Evolutionary conservation across 202 grass and related monocot genomes (phyloP), one percentile per base, ranked within the genome.

Genomic region (Musa balbisiana): DNA sequence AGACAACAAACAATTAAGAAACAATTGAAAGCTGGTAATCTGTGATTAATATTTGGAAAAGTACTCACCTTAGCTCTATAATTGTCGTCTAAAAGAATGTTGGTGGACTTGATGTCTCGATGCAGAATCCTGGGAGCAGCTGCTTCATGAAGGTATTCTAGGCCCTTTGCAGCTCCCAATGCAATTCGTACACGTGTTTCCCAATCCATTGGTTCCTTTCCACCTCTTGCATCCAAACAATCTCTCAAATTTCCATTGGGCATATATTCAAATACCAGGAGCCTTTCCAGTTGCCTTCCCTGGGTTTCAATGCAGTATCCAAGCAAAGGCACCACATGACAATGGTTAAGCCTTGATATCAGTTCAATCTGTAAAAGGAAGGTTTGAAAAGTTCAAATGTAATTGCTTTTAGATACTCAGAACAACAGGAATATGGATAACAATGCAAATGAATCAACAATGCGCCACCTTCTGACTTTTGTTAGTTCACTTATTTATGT

Each of bases 81-180:
- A 81, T 79, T 80, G 67, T 86, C 88, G 11, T 98, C 94, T 59
- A 98, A 82, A 21, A 98, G 88, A 81, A 98, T 98, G 87, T 98
- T 98, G 67, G 87, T 92, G 19, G 91, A 93, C 83, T 98, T 98
- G 87, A 98, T 92, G 84, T 98, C 94, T 0, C 94, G 86, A 72
- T 98, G 94, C 72, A 98, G 77, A 87, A 98, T 94, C 56, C 91
- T 86, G 0, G 94, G 88, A 26, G 95, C 95, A 0, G 95, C 95
- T 9, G 95, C 95, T 85, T 98, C 95, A 53, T 98, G 95, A 25
- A 94, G 85, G 85, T 98, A 98, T 80, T 98, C 95, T 51, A 98
- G 75, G 16, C 95, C 95, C 69, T 83, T 98, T 10, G 95, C 95
- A 8, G 72, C 88, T 19, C 88, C 94, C 1, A 93, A 80, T n/a